Base-by-base conservation (phyloP, 768 basidiomycete species). In the Chiua virens region DNA sequence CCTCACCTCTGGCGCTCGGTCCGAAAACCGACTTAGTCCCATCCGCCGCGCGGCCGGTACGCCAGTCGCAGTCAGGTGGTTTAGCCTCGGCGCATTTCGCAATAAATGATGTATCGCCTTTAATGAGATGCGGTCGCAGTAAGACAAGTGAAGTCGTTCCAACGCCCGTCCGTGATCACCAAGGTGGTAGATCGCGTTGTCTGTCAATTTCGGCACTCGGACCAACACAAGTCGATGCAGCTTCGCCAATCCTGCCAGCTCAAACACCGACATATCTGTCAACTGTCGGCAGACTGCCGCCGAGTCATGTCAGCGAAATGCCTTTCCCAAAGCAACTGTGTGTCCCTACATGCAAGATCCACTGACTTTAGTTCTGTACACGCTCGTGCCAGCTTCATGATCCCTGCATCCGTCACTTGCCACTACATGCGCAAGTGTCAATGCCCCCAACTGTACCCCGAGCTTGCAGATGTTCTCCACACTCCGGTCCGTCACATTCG, bases 241-340 rank as follows among this genome's bases (percentile, higher is more conserved):
- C 23, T 79, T 78, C 21, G 78, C 74, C 42, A 95, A 74, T 17
- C 75, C 74, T 8, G 88, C 85, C 40, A 97, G 71, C 73, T 93
- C 92, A 61, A 87, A 81, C 21, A 95, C 83, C 42, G 86, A 80
- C 76, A 89, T 78, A 67, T 98, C 93, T 52, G 92, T 95, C 50
- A 98, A 71, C 52, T 82, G 79, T 25, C 84, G 78, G 71, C 92
- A 94, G 72, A 87, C 89, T 92, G 54, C 51, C 51, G 23, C 34
- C 34, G 34, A 34, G 15, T 34, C 13, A n/a, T 34, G 47, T 69
- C 52, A 66, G 60, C 30, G 48, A 37, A 48, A 20, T 3, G 1
- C 14, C 41, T 45, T 42, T 45, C 4, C 30, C 45, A 53, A 15
- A 52, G 21, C 57, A 50, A 45, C 15, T 17, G 25, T 76, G 32